Base-by-base conservation (phyloP, 75 land plant species). In the Chamaecyparis obtusa region DNA sequence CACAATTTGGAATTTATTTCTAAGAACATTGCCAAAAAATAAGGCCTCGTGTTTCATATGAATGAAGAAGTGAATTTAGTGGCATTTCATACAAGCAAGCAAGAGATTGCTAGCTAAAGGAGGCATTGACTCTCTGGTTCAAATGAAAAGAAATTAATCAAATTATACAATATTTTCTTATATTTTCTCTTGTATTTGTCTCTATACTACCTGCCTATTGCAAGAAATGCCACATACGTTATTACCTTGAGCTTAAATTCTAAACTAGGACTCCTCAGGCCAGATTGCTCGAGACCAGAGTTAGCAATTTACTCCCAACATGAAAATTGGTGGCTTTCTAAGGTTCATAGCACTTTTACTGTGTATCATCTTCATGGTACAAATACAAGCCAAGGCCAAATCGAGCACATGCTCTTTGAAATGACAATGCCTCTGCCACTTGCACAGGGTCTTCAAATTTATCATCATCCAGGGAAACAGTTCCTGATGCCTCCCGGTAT, bases 321-420 rank as follows among this genome's bases (percentile, higher is more conserved):
- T 71, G 76, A 74, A 81, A 24, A 81, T 46, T 10, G 30, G 16
- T 74, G 51, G 49, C 9, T 81, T 79, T 81, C 83, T 44, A 81
- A 81, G 48, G 19, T 81, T 44, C 5, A 13, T 44, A 10, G 14
- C 32, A 51, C 43, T 81, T 81, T 46, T 89, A 71, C 69, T 72
- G 89, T 10, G 86, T 56, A 85, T 94, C 92, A 85, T 96, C 96
- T 88, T 94, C 96, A 78, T 98, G 99, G 88, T 95, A 96, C 55
- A 98, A 91, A 85, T 98, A 95, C 69, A 98, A 83, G 32, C 99
- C 99, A 57, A 98, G 93, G 36, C 99, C 99, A 89, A 98, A 96
- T 13, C 99, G 90, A 16, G 99, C 95, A 89, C 99, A 98, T 43
- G 99, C 99, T 83, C 90, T 91, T 84, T 93, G 93, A 87, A 98